A percentile compares a stretch with the other conserved stretches of the same genome.
phyloP scores from a whole-genome alignment of 192 early-diverging fungal species.

The Rhizophagus sp. region DNA sequence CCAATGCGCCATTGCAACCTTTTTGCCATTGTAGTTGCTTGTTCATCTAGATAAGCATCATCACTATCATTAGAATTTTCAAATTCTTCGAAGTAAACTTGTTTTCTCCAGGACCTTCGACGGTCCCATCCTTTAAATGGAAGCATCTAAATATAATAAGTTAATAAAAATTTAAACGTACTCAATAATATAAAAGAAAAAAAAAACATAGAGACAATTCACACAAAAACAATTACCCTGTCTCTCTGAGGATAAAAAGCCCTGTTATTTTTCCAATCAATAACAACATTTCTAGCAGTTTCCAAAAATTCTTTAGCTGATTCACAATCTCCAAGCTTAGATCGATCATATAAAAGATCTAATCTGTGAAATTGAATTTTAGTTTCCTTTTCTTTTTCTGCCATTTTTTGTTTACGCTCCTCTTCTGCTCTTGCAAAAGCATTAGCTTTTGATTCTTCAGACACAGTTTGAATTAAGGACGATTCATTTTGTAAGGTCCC shows the following conservation, averaged over 20 bases:
- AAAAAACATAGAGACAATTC: not conserved
- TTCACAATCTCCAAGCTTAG: not conserved
- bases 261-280: slow-evolving; percentile 35
- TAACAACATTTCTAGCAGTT: slow-evolving; percentile 36
- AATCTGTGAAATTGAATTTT: slow-evolving; percentile 22
- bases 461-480: not conserved
- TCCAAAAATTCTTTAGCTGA: slow-evolving; percentile 35
- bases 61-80: slow-evolving; percentile 26
- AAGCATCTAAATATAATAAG: not conserved
- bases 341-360: slow-evolving; percentile 20
- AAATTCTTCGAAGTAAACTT: slow-evolving; percentile 28
- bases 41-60: slow-evolving; percentile 39
- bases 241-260: slow-evolving; percentile 39
- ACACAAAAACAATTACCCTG: slow-evolving; percentile 30
- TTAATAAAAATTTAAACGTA: not conserved
- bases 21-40: slow-evolving; percentile 41
- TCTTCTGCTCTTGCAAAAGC: slow-evolving; percentile 5
- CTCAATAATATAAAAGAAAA: not conserved
- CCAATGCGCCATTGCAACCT: slow-evolving; percentile 41
- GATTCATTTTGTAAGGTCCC: too few species aligned
- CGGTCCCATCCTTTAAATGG: slow-evolving; percentile 15
- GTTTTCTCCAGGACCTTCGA: slow-evolving; percentile 7
- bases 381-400: slow-evolving; percentile 31
- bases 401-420: slow-evolving; percentile 2
- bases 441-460: not conserved